These are phyloP conservation scores for Fraxinus angustifolia DNA, from an alignment of 305 asterid genomes.

Conservation along the genomic window DNA sequence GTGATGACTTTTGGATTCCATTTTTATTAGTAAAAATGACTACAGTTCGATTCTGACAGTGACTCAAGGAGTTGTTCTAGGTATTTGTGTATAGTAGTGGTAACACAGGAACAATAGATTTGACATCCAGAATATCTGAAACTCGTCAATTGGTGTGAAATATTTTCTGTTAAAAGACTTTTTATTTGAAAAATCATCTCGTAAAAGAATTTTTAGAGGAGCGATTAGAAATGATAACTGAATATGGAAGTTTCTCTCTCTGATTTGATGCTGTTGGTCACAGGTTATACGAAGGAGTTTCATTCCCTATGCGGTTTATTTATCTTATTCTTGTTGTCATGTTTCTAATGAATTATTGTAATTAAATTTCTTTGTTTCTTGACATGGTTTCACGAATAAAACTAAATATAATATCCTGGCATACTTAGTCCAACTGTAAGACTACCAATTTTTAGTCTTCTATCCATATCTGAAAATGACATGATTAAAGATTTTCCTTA, in stretches of 20 bases:
- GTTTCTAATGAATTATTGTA: neutral
- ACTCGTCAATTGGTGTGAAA: neutral
- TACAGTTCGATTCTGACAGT: neutral
- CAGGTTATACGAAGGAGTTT: neutral
- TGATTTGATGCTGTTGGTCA: neutral
- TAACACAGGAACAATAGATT: neutral
- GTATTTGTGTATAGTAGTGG: neutral
- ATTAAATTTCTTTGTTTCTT: neutral
- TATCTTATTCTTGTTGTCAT: neutral
- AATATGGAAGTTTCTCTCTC: neutral
- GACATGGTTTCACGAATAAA: neutral
- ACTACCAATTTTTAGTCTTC: neutral
- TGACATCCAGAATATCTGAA: neutral
- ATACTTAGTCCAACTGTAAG: constrained; percentile 4
- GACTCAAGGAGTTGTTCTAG: neutral
- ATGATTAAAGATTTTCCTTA: neutral
- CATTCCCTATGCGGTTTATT: neutral
- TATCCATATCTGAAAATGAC: constrained; percentile 17
- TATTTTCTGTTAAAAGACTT: neutral
- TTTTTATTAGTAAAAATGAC: neutral
- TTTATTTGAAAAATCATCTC: neutral
- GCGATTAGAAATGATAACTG: neutral
- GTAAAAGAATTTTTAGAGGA: neutral
- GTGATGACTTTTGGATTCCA: neutral
- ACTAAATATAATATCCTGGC: constrained; percentile 6